Evolutionary conservation across 2,329 filamentous ascomycete genomes (phyloP), one percentile per base, ranked within the genome.

Genomic region (Didymosphaeria variabile): DNA sequence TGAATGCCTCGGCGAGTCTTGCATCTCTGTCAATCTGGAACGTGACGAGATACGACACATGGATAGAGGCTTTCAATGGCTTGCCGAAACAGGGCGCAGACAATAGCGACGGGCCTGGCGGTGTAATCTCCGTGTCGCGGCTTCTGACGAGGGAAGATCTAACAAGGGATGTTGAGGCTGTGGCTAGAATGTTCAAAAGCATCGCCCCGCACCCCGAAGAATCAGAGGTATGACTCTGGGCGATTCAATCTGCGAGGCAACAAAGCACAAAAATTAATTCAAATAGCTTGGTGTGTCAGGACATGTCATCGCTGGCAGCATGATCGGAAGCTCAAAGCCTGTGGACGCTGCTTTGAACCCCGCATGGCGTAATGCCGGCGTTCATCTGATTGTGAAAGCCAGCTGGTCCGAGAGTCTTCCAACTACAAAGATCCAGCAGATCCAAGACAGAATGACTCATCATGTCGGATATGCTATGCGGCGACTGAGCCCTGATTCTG

Each of bases 241-340:
- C n/a, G 17, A 19, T 44, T 21, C n/a, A 21, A 44, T 7, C 19
- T 21, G 19, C 40, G n/a, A 10, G 15, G 9, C 17, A 19, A 44
- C n/a, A 6, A 44, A 23, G 1, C 9, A 19, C 19, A 19, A 59
- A 12, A 31, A 7, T 7, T 32, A 31, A 49, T 17, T 8, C 40
- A 5, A 44, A 2, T 44, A 44, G 40, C 40, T 44, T 44, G 40
- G 17, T 10, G 19, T 44, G 9, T 44, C 17, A 9, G 19, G n/a
- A 32, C 31, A 49, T 21, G 3, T 49, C 49, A 63, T 32, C 65
- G 52, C 59, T 67, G 60, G 62, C 53, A 65, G n/a, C 67, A 45
- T 54, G 42, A 13, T 60, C 55, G 8, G 62, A 60, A 9, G 59
- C 65, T 56, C 64, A 67, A 58, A 56, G 31, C 52, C 58, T 9